phyloP scores from a whole-genome alignment of 1,284 basidiomycete genomes.

The Phylloporus gajari region DNA sequence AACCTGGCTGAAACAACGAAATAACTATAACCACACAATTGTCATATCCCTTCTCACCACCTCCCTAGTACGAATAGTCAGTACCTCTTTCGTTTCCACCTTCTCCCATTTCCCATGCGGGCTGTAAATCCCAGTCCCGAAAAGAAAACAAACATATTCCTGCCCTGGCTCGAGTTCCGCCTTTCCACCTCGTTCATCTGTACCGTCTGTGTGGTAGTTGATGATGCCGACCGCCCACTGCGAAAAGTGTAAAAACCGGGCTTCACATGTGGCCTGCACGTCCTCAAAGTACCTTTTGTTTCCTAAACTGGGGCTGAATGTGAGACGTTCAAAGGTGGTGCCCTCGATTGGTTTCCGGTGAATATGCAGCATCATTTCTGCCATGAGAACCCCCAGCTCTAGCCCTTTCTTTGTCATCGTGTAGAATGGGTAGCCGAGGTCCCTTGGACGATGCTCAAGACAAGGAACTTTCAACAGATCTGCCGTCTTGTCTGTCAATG shows the following conservation, averaged over 20 bases:
- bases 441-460: conserved; percentile 20
- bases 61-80: conserved; percentile 32
- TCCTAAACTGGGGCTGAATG: conserved; percentile 22
- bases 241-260: conserved; percentile 30
- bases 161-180: conserved; percentile 24
- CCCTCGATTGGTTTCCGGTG: conserved; percentile 18
- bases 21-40: conserved; percentile 28
- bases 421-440: conserved; percentile 33
- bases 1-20: too few species aligned
- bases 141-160: conserved; percentile 36
- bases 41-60: conserved; percentile 23
- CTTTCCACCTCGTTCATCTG: conserved; percentile 20
- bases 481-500: conserved; percentile 11
- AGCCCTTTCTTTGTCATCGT: conserved; percentile 33
- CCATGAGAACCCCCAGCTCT: conserved; percentile 31
- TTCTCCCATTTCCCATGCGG: conserved; percentile 33
- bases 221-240: conserved; percentile 38
- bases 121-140: conserved; percentile 35
- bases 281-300: conserved; percentile 27
- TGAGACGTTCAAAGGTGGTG: conserved; percentile 22
- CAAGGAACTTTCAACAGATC: conserved; percentile 5
- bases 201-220: conserved; percentile 35
- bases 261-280: conserved; percentile 24
- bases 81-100: conserved; percentile 28
- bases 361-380: conserved; percentile 37